A percentile compares a stretch with the other conserved stretches of the same genome.
Conservation (phyloP, 2,329 filamentous ascomycete genomes). For the Fusarium buxicola region DNA sequence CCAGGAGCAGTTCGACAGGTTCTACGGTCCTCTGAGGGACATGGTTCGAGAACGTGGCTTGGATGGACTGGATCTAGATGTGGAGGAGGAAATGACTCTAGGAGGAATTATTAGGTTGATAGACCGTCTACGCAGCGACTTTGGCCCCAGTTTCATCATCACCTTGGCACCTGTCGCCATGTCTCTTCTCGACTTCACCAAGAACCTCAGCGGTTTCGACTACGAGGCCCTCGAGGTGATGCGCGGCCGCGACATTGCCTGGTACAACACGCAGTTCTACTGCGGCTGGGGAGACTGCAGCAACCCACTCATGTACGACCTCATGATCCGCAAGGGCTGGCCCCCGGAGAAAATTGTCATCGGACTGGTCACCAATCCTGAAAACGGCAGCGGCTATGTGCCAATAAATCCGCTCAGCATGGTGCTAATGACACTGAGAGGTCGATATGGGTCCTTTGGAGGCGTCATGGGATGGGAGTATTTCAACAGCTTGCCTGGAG, state of each 20-base stretch:
- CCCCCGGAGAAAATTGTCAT: slow-evolving; percentile 78
- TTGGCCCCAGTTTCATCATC: slow-evolving; percentile 77
- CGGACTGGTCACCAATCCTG: slow-evolving; percentile 82
- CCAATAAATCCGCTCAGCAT: slow-evolving; percentile 59
- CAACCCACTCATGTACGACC: slow-evolving; percentile 61
- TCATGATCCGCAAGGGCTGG: slow-evolving; percentile 73
- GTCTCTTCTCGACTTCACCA: slow-evolving; percentile 66
- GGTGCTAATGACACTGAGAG: slow-evolving; percentile 57
- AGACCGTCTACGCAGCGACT: slow-evolving; percentile 74
- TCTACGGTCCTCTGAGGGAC: slow-evolving; percentile 76
- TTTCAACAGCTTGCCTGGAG: slow-evolving; percentile 82
- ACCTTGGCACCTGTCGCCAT: slow-evolving; percentile 86
- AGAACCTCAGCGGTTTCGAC: slow-evolving; percentile 83
- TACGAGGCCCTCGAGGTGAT: slow-evolving; percentile 80
- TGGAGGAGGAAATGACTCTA: slow-evolving; percentile 81
- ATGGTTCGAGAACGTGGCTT: slow-evolving; percentile 71
- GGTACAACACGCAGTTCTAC: slow-evolving; percentile 96
- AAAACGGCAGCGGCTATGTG: slow-evolving; percentile 72
- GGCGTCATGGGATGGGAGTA: slow-evolving; percentile 98
- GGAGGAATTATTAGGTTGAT: slow-evolving; percentile 74
- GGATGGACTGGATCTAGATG: slow-evolving; percentile 81
- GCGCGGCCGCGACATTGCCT: slow-evolving; percentile 74
- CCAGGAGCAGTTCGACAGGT: slow-evolving; percentile 73
- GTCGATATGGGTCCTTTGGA: slow-evolving; percentile 75
- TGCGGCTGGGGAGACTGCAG: slow-evolving; percentile 80